Percentiles rank a stretch among this genome's conserved stretches.
Evolutionary conservation across 202 grass and related monocot genomes (phyloP).

Genomic region (Thinopyrum obtusiflorum): DNA sequence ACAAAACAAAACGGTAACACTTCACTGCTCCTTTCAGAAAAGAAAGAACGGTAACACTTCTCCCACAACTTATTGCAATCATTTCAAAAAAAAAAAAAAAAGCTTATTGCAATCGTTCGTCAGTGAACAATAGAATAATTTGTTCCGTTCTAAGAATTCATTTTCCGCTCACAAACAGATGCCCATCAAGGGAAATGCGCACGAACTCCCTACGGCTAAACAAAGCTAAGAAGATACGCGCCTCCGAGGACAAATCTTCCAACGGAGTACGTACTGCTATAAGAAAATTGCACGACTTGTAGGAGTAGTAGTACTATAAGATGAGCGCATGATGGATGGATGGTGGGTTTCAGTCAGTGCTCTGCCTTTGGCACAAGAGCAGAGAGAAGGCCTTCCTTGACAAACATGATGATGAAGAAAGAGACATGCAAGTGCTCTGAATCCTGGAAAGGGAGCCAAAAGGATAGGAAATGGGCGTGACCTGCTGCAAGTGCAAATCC

Average conservation of each 20-base stretch:
- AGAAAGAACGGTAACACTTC: too few relatives aligned
- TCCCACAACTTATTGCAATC: too few relatives aligned
- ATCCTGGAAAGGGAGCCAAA: constrained; percentile 36
- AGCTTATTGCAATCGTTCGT: too few relatives aligned
- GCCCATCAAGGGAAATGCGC: not conserved
- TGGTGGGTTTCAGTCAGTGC: not conserved
- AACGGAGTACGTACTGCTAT: not conserved
- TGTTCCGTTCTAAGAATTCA: too few relatives aligned
- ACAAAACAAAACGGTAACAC: too few relatives aligned
- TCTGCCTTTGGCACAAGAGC: constrained; percentile 15
- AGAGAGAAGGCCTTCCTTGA: not conserved
- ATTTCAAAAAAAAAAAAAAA: too few relatives aligned
- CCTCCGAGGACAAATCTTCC: not conserved
- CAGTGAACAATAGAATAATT: too few relatives aligned
- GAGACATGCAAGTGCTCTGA: constrained; percentile 37
- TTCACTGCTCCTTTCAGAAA: too few relatives aligned
- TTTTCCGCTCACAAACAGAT: too few relatives aligned
- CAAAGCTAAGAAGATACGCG: constrained; percentile 1
- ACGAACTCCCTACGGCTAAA: constrained; percentile 12
- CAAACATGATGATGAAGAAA: constrained; percentile 27
- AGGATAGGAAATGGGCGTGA: constrained; percentile 23
- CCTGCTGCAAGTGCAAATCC: constrained; percentile 47
- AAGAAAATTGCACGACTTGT: constrained; percentile 4
- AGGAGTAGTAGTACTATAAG: not conserved
- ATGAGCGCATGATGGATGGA: constrained; percentile 10